Evolutionary conservation across 108 stramenopile species (phyloP).

Genomic region (Nitzschia sp.): DNA sequence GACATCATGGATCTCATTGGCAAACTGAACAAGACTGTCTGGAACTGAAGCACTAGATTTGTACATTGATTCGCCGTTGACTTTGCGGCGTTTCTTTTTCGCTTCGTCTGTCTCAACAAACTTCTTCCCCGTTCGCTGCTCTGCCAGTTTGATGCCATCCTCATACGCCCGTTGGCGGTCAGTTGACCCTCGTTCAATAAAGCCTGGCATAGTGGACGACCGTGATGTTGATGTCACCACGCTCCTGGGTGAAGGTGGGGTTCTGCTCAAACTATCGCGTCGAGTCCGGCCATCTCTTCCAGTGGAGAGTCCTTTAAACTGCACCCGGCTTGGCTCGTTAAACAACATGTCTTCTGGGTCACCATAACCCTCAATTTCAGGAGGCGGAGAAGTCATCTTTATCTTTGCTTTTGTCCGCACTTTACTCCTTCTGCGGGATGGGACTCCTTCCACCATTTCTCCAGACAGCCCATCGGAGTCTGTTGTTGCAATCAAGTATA

Average conservation of each 20-base stretch:
- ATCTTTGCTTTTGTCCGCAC: not conserved
- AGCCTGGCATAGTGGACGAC: conserved; percentile 83
- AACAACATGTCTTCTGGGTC: not conserved
- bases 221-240: conserved; percentile 8
- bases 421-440: not conserved
- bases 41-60: conserved; percentile 63
- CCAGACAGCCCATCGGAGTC: conserved; percentile 10
- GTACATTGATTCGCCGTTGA: conserved; percentile 55
- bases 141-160: conserved; percentile 32
- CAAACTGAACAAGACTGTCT: conserved; percentile 71
- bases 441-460: not conserved
- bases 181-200: conserved; percentile 31
- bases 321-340: not conserved
- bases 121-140: conserved; percentile 32
- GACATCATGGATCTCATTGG: conserved; percentile 65
- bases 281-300: not conserved
- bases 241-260: not conserved
- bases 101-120: conserved; percentile 24
- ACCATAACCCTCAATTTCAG: not conserved
- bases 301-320: conserved; percentile 1
- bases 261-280: not conserved
- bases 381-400: not conserved
- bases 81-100: conserved; percentile 42
- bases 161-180: conserved; percentile 23
- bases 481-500: conserved; percentile 2